phyloP scores from a whole-genome alignment of 495 filamentous ascomycete genomes.

The Penicillium arizonense region DNA sequence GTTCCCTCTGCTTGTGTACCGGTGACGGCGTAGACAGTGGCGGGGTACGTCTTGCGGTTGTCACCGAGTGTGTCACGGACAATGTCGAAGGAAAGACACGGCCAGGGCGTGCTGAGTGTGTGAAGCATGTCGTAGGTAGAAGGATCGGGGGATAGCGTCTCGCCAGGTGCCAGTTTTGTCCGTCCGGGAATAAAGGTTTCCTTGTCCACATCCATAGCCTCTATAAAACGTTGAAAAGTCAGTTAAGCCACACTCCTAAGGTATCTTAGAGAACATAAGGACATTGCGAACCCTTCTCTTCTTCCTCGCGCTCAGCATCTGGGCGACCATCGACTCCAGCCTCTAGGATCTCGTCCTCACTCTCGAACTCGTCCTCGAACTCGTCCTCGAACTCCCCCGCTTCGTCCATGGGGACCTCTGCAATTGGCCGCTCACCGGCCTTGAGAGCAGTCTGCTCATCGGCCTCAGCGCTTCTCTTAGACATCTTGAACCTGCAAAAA shows the following conservation, averaged over 20 bases:
- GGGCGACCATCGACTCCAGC: slow-evolving; percentile 90
- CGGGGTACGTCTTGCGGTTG: slow-evolving; percentile 84
- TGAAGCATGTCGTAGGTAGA: slow-evolving; percentile 97
- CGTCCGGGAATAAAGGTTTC: slow-evolving; percentile 92
- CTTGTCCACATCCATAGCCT: slow-evolving; percentile 87
- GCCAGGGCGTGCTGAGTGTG: slow-evolving; percentile 87
- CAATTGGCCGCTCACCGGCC: slow-evolving; percentile 61
- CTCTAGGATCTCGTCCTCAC: slow-evolving; percentile 92
- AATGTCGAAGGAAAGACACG: slow-evolving; percentile 94
- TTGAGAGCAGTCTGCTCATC: slow-evolving; percentile 63
- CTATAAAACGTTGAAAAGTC: slow-evolving; percentile 30
- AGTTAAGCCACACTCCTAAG: neutral
- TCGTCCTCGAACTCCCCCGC: slow-evolving; percentile 94
- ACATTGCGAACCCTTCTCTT: slow-evolving; percentile 61
- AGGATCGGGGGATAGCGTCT: slow-evolving; percentile 85
- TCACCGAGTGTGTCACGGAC: slow-evolving; percentile 85
- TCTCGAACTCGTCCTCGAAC: slow-evolving; percentile 95
- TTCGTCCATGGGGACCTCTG: slow-evolving; percentile 51
- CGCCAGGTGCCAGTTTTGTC: slow-evolving; percentile 79
- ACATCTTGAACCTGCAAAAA: slow-evolving; percentile 50
- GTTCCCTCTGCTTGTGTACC: slow-evolving; percentile 85
- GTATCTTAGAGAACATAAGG: neutral
- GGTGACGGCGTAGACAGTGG: slow-evolving; percentile 88
- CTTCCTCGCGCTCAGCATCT: slow-evolving; percentile 87
- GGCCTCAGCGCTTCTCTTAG: slow-evolving; percentile 62